Base-by-base conservation (phyloP, 164 flowering plant species). In the Macadamia tetraphylla region DNA sequence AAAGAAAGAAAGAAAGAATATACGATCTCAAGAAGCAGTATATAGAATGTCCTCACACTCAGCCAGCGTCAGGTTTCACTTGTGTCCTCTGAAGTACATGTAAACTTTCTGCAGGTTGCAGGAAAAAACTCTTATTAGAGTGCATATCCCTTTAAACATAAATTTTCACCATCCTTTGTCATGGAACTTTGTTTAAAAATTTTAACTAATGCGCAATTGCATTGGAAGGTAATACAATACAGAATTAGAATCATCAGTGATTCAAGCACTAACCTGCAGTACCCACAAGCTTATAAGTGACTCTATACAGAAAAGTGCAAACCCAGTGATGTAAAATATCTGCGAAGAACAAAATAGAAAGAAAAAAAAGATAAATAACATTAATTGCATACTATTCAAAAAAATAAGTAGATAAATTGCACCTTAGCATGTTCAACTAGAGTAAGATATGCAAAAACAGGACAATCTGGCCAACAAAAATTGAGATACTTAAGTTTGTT, bases 201-300 rank as follows among this genome's bases (percentile, higher is more conserved):
- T 23, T 23, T 23, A 23, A 23, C 23, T 23, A 0, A 23, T 23
- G 23, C 23, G 23, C 48, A 62, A 5, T 62, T 31, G 29, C 2
- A 15, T 10, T 31, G 11, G 7, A 23, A 42, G 29, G 31, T 63
- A 9, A 51, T 48, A 63, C 23, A 3, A 63, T 11, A 32, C 17
- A n/a, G 58, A 58, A 73, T 40, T 6, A 51, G 57, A 17, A 35
- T 35, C 40, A 35, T 35, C 17, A 40, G 18, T 23, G 48, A 13
- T 61, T 62, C 17, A 7, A 53, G 31, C 32, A 69, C 73, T 64
- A 64, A 93, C 98, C 98, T 93, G 98, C 65, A 93, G 86, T 53
- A 93, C 98, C 96, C 94, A 91, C 63, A 91, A 72, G 83, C 98
- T 93, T 63, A 93, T 77, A 69, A 93, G 88, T 35, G 86, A 48